Evolutionary conservation across 2,329 filamentous ascomycete genomes (phyloP).

Genomic region (Herpotrichia juniperi): DNA sequence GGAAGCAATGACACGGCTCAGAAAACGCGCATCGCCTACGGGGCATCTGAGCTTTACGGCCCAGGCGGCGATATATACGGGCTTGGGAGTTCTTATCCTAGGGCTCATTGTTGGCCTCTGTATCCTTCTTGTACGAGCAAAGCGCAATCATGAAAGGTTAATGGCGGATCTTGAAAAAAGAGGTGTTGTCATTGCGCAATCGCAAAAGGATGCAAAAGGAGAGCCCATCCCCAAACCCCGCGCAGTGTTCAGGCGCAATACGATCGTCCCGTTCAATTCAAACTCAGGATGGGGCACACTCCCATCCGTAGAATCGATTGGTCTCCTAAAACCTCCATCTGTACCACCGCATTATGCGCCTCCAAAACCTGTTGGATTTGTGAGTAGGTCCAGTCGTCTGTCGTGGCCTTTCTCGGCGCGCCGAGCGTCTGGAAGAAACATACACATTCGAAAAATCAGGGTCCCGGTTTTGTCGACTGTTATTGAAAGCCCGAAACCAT

Average conservation of each 20-base stretch:
- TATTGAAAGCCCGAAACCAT: constrained; percentile 47
- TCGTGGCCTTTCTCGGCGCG: constrained; percentile 39
- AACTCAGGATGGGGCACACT: constrained; percentile 50
- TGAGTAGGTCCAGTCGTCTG: constrained; percentile 25
- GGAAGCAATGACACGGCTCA: not conserved
- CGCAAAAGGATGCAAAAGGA: constrained; percentile 18
- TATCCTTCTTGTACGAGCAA: constrained; percentile 32
- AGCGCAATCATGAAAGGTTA: constrained; percentile 34
- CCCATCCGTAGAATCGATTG: constrained; percentile 46
- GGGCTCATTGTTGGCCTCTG: constrained; percentile 29
- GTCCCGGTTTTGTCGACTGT: constrained; percentile 42
- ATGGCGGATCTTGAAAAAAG: constrained; percentile 41
- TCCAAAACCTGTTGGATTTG: constrained; percentile 26
- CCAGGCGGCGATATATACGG: constrained; percentile 29
- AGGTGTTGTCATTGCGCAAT: constrained; percentile 32
- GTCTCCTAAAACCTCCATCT: constrained; percentile 20
- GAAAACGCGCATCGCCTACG: constrained; percentile 11
- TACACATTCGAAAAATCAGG: constrained; percentile 35
- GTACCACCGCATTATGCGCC: constrained; percentile 28
- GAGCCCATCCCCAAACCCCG: constrained; percentile 33
- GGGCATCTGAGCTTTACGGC: constrained; percentile 29
- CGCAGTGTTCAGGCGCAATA: constrained; percentile 37
- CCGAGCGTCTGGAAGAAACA: constrained; percentile 27
- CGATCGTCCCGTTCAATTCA: constrained; percentile 40
- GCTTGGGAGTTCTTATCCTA: constrained; percentile 31